These are phyloP conservation scores for Zanthoxylum bungeanum DNA, from an alignment of 345 rosid species.

Conservation along the genomic window DNA sequence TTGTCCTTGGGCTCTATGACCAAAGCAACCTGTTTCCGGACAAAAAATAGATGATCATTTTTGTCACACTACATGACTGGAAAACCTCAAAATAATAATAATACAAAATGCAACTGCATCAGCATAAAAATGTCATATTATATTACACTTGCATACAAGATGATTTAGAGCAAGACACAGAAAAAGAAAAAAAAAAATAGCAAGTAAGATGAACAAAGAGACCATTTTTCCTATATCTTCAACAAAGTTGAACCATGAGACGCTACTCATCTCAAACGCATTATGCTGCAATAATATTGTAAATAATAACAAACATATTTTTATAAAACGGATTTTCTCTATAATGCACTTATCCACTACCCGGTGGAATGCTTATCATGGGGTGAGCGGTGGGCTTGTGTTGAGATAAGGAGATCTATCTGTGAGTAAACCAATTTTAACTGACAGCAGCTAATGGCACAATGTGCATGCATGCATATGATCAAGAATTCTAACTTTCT, in stretches of 20 bases:
- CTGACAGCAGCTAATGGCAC: neutral
- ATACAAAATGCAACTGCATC: neutral
- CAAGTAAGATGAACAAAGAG: slow-evolving; percentile 1
- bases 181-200: neutral
- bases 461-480: neutral
- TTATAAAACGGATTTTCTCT: neutral
- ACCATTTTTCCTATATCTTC: neutral
- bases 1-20: slow-evolving; percentile 99
- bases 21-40: slow-evolving; percentile 78
- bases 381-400: neutral
- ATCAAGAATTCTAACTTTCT: neutral
- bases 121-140: neutral
- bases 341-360: neutral
- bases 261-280: neutral
- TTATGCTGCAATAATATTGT: neutral
- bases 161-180: neutral
- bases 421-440: neutral
- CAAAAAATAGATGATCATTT: neutral
- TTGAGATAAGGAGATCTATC: neutral
- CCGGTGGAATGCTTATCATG: neutral
- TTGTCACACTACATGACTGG: neutral
- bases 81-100: neutral
- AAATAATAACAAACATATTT: neutral
- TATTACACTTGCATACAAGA: neutral
- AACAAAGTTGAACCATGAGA: neutral